Percentiles rank a stretch among this genome's conserved stretches.
These are phyloP conservation scores for Phytomonas serpens DNA, from an alignment of 208 protist genomes.

Conservation along the genomic window DNA sequence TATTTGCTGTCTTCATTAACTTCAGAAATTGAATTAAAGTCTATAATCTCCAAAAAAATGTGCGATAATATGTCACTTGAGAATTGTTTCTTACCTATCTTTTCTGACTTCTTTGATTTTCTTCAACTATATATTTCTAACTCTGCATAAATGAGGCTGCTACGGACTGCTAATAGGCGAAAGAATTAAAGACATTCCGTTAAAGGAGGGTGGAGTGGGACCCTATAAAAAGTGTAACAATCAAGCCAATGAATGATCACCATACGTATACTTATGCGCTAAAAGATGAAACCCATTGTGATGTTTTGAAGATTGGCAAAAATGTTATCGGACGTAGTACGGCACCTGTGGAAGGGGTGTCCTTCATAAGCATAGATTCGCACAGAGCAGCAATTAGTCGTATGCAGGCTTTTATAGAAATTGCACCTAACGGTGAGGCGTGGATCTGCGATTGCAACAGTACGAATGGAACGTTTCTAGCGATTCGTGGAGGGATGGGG, in stretches of 20 bases:
- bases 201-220: not conserved
- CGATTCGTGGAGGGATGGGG: slow-evolving; percentile 26
- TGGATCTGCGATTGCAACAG: slow-evolving; percentile 81
- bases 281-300: slow-evolving; percentile 17
- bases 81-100: not conserved
- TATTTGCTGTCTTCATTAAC: not conserved
- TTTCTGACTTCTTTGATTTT: not conserved
- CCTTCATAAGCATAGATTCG: slow-evolving; percentile 64
- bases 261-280: slow-evolving; percentile 20
- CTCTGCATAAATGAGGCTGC: not conserved
- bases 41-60: not conserved
- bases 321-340: slow-evolving; percentile 71
- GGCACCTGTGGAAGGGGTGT: slow-evolving; percentile 31
- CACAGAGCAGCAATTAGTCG: slow-evolving; percentile 57
- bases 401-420: slow-evolving; percentile 70
- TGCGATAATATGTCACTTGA: not conserved
- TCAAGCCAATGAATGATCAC: not conserved
- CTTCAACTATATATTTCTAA: not conserved
- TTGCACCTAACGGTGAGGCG: slow-evolving; percentile 71
- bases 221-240: not conserved
- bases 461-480: slow-evolving; percentile 80
- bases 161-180: not conserved
- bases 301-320: slow-evolving; percentile 39
- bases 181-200: not conserved
- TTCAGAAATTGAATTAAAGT: not conserved